phyloP scores from a whole-genome alignment of 73 alveolate species.

The Tetrahymena elliotti region DNA sequence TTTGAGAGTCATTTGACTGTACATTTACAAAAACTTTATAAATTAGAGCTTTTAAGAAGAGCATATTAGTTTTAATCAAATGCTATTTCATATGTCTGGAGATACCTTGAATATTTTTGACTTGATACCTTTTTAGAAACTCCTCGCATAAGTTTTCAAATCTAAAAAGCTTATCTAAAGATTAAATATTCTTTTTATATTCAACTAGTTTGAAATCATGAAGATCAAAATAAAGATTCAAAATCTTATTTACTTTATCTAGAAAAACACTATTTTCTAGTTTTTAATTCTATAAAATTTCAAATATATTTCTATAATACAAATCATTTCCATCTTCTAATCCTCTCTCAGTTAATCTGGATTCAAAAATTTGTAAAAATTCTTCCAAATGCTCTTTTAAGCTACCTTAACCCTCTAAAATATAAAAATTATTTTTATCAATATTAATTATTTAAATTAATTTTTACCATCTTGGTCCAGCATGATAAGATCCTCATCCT shows the following conservation, averaged over 20 bases:
- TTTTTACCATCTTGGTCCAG: neutral
- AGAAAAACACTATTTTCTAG: neutral
- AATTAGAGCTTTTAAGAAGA: neutral
- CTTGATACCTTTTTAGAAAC: neutral
- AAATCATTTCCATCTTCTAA: neutral
- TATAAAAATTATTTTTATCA: neutral
- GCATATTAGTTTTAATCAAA: neutral
- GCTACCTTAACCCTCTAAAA: neutral
- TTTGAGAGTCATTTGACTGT: neutral
- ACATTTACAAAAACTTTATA: neutral
- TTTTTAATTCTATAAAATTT: neutral
- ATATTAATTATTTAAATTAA: neutral
- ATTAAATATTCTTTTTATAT: neutral
- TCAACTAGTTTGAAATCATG: neutral
- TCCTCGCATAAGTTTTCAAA: neutral
- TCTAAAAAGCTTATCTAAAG: neutral
- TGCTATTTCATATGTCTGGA: neutral
- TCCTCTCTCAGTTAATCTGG: neutral
- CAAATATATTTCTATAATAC: neutral
- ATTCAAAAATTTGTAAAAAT: neutral
- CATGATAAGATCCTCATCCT: neutral
- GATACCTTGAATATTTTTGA: neutral
- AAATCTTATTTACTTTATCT: neutral
- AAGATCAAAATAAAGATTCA: neutral
- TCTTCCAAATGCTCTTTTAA: neutral